Evolutionary conservation across 352 stramenopile species (phyloP), one percentile per base, ranked within the genome.

Genomic region (Phytophthora hibernalis): DNA sequence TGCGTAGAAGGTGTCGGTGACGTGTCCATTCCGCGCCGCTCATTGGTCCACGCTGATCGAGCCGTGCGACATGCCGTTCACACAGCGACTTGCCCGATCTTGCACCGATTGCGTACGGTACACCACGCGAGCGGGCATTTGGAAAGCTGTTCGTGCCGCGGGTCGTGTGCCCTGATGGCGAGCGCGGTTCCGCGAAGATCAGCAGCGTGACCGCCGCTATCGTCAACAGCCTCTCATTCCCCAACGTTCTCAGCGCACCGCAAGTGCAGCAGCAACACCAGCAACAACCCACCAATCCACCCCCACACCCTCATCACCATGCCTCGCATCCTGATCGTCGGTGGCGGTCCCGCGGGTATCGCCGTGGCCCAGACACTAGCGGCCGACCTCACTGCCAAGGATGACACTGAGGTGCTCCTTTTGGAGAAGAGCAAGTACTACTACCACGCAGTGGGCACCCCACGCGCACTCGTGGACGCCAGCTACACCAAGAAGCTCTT

Each of bases 401-500:
- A 87, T 53, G 51, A 76, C 65, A 60, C 62, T 1, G 63, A 85
- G 30, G 70, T 89, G 54, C 47, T 82, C n/a, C 55, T 85, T 42
- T 51, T 90, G 26, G 81, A 90, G 70, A 88, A 89, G 66, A 82
- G 70, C 60, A 68, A 70, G 37, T 85, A 79, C 63, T 81, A 65
- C 66, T 88, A 79, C 61, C 77, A 90, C 44, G 56, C 62, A 12
- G 63, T 88, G 20, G 79, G 62, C 33, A 59, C 68, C 1, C 77
- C 80, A 15, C 77, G 81, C 54, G 81, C 79, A 5, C 70, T 76
- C 49, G 73, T 84, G 43, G 76, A 89, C n/a, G 61, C 59, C 21
- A 35, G 20, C 16, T 90, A 81, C 70, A 70, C 61, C 45, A 54
- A 58, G 11, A 89, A 87, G 59, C 70, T 90, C 33, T 88, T 88